phyloP scores from a whole-genome alignment of 1,284 basidiomycete species.

The Heterobasidion irregulare region DNA sequence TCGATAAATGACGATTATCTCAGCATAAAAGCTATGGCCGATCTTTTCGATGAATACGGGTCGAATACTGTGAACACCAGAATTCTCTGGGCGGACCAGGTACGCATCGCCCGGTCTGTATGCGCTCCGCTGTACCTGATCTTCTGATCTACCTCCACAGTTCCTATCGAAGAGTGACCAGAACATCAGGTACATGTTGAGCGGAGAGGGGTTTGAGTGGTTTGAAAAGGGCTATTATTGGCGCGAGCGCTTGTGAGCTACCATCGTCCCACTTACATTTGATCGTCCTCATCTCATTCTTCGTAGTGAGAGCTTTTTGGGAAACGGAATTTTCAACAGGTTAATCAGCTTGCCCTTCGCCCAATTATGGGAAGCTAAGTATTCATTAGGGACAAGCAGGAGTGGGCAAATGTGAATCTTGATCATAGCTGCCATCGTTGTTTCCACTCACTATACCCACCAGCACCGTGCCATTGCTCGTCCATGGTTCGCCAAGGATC shows the following conservation, averaged over 20 bases:
- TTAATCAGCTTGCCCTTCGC: constrained; percentile 17
- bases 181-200: constrained; percentile 4
- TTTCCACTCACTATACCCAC: neutral
- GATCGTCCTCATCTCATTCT: neutral
- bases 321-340: constrained; percentile 62
- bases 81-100: constrained; percentile 54
- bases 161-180: neutral
- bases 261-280: neutral
- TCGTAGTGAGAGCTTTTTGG: constrained; percentile 28
- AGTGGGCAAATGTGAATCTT: constrained; percentile 25
- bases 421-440: neutral
- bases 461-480: constrained; percentile 53
- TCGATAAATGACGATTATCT: constrained; percentile 50
- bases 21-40: constrained; percentile 37
- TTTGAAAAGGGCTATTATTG: constrained; percentile 1
- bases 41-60: constrained; percentile 53
- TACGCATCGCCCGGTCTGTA: constrained; percentile 21
- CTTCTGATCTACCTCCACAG: neutral
- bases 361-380: neutral
- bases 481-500: constrained; percentile 59
- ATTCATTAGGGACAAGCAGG: constrained; percentile 31
- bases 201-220: constrained; percentile 1
- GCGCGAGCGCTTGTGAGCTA: constrained; percentile 1
- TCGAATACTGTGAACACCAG: constrained; percentile 54
- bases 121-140: neutral